Evolutionary conservation across 345 rosid species (phyloP), one percentile per base, ranked within the genome.

Genomic region (Moricandia moricandioides): DNA sequence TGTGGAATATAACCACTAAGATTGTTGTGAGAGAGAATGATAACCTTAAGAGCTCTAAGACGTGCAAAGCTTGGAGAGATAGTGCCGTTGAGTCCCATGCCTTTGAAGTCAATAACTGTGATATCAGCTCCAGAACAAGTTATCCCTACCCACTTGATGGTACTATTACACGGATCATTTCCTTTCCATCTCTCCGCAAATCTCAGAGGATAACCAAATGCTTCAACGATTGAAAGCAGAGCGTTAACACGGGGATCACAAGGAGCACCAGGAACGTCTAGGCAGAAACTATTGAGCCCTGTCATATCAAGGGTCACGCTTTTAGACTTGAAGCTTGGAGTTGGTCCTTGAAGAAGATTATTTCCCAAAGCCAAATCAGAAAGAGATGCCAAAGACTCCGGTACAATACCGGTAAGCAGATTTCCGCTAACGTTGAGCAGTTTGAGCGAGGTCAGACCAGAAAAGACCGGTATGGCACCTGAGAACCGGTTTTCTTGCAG

Each of bases 401-500:
- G 43, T 37, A 37, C 4, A 37, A 37, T 8, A 37, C 43, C 43
- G 4, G 43, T 37, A 37, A 37, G 43, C 43, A 9, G 3, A 9
- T 37, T 37, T 37, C 43, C 43, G 4, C 13, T 37, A 10, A 37
- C 12, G 4, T 37, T 37, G 43, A 37, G 1, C 12, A 37, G 4
- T 37, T 37, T 37, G 11, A 37, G 43, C 3, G 43, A 37, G 43
- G 43, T 37, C 43, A 37, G 43, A 10, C 43, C 43, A 37, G 2
- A 3, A 37, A 37, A 0, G 43, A 2, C 43, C 12, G 43, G 43
- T 9, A 37, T 37, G 43, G 43, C 4, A 9, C 12, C 43, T 37
- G 43, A 45, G 51, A 90, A 88, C 4, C 54, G 40, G 69, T 87
- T 90, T 1, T 59, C 55, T 8, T 90, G 86, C 10, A 88, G 64